Evolutionary conservation across 148 eudicot species (phyloP).

Genomic region (Cornus suecica): DNA sequence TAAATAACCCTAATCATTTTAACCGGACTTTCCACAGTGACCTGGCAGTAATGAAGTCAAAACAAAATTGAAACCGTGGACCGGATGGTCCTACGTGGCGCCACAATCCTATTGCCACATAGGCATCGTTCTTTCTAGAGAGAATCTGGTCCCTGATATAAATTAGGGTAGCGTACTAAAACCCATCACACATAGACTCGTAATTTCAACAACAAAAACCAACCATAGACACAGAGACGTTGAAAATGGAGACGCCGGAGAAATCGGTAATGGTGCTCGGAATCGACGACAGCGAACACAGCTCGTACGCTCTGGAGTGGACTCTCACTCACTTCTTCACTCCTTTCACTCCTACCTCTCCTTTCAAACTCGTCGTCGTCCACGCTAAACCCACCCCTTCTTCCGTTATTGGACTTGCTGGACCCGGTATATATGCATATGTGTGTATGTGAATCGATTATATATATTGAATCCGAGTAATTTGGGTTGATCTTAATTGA

Average conservation of each 20-base stretch:
- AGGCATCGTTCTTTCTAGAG: too few relatives aligned
- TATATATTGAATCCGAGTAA: neutral
- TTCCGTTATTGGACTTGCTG: slow-evolving; percentile 43
- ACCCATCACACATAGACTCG: too few relatives aligned
- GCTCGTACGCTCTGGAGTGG: slow-evolving; percentile 63
- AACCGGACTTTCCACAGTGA: too few relatives aligned
- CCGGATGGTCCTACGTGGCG: too few relatives aligned
- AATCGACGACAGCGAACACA: slow-evolving; percentile 59
- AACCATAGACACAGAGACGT: too few relatives aligned
- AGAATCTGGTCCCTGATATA: too few relatives aligned
- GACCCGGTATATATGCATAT: slow-evolving; percentile 51
- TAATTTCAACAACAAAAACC: too few relatives aligned
- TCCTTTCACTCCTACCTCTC: slow-evolving; percentile 32
- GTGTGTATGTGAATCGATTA: neutral
- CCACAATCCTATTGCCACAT: too few relatives aligned
- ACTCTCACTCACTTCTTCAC: slow-evolving; percentile 52
- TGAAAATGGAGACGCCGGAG: slow-evolving; percentile 19
- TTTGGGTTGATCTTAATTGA: neutral
- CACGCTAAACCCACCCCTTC: slow-evolving; percentile 53
- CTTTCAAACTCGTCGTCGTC: slow-evolving; percentile 48
- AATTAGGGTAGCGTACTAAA: too few relatives aligned
- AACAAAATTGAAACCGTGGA: too few relatives aligned
- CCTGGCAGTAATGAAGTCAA: too few relatives aligned
- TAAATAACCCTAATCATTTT: too few relatives aligned
- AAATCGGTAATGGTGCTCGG: slow-evolving; percentile 55